A percentile compares a stretch with the other conserved stretches of the same genome.
These are phyloP conservation scores for Geranomyces variabilis DNA, from an alignment of 192 early-diverging fungal species.

Conservation along the genomic window DNA sequence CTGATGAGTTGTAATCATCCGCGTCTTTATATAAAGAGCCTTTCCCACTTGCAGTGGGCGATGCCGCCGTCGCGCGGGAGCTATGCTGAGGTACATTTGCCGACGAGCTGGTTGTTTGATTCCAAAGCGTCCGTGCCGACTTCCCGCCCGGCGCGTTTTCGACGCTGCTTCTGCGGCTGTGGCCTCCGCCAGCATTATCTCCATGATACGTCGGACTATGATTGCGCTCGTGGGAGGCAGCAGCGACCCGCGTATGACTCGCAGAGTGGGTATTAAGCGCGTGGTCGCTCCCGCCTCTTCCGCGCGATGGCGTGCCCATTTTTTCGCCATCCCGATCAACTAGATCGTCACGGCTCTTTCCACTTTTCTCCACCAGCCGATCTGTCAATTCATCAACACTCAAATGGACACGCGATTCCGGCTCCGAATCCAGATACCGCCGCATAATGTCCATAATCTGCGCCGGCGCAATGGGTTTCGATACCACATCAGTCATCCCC, in stretches of 20 bases:
- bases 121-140: background rate
- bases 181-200: background rate
- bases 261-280: background rate
- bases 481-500: conserved; percentile 28
- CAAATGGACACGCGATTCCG: background rate
- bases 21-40: background rate
- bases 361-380: conserved; percentile 7
- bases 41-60: too few relatives aligned
- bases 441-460: conserved; percentile 16
- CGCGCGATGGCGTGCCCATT: background rate
- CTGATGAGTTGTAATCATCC: background rate
- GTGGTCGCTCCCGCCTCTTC: background rate
- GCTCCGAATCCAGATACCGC: conserved; percentile 29
- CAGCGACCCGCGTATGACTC: too few relatives aligned
- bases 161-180: background rate
- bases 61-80: background rate
- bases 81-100: background rate
- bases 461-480: conserved; percentile 28
- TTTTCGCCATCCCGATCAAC: background rate
- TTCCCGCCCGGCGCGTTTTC: background rate
- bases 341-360: background rate
- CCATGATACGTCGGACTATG: background rate
- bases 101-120: background rate
- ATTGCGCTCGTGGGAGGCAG: too few relatives aligned
- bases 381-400: conserved; percentile 7